Percentiles rank a stretch among this genome's conserved stretches.
phyloP scores from a whole-genome alignment of 805 yeast genomes.

The Candida orba region DNA sequence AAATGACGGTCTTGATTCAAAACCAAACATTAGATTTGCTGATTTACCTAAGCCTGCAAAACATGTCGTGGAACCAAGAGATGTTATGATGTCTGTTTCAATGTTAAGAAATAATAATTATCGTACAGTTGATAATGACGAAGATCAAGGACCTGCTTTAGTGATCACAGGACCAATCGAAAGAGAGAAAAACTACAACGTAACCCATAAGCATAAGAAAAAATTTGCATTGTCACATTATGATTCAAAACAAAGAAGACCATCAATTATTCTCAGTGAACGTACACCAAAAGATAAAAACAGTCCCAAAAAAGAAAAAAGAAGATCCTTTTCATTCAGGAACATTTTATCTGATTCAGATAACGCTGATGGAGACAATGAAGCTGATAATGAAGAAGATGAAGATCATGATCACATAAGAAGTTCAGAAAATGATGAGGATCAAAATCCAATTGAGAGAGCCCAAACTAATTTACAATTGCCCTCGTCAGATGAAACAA shows the following conservation, averaged over 20 bases:
- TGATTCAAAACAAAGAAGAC: neutral
- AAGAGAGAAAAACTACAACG: conserved; percentile 30
- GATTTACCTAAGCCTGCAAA: conserved; percentile 23
- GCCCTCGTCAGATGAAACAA: conserved; percentile 30
- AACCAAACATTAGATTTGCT: conserved; percentile 17
- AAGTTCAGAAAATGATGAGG: conserved; percentile 1
- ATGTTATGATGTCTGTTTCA: conserved; percentile 76
- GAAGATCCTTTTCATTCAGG: conserved; percentile 9
- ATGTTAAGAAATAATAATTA: conserved; percentile 58
- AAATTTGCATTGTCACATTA: neutral
- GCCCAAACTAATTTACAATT: conserved; percentile 29
- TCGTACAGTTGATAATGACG: conserved; percentile 32
- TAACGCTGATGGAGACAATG: conserved; percentile 1
- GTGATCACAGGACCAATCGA: conserved; percentile 76
- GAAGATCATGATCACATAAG: conserved; percentile 3
- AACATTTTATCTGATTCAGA: neutral
- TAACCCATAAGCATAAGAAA: neutral
- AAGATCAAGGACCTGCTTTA: conserved; percentile 70
- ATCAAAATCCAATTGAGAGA: conserved; percentile 13
- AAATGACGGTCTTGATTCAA: neutral
- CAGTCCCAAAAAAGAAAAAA: conserved; percentile 6
- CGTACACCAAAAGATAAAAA: conserved; percentile 14
- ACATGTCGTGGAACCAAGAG: conserved; percentile 67
- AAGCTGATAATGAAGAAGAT: conserved; percentile 6
- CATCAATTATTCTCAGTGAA: conserved; percentile 24